Evolutionary conservation across 2,329 filamentous ascomycete genomes (phyloP), one percentile per base, ranked within the genome.

Genomic region (Cladophialophora immunda): DNA sequence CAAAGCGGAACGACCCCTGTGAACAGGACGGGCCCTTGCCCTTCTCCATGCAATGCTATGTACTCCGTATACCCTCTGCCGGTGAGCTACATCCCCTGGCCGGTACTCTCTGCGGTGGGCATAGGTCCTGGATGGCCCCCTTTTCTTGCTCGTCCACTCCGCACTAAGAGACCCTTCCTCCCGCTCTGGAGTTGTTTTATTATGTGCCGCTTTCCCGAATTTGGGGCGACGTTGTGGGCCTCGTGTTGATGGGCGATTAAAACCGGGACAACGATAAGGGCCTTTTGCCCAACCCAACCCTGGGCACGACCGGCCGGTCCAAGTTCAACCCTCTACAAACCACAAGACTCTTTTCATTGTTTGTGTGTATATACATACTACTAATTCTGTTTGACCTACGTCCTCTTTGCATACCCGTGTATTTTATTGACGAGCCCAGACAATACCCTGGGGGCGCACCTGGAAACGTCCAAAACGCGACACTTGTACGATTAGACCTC

Each of bases 221-320:
- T 50, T 25, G 45, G 45, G 45, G 45, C 38, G 45, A 13, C 45
- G 19, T 27, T 50, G 45, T 50, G 45, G 45, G 45, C 45, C 22
- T 25, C 7, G 6, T 50, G 22, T 50, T 50, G 45, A 50, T 17
- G 45, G 45, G 19, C 19, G 45, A 50, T 50, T 11, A 50, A 50
- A 50, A 50, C 45, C 19, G 45, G 45, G 45, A 50, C 45, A 50
- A 50, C 45, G 45, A 50, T 50, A 50, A 50, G 45, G 19, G 45
- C 9, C 19, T 50, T 50, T 27, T 50, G 19, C 45, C 45, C 45
- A 50, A 25, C 45, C 22, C 25, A 25, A 19, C 45, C 19, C 38
- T 19, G 22, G 19, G 53, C 52, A 55, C 41, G 8, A 47, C 41
- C 30, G 41, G 41, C 22, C 11, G 19, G 45, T 50, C 22, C 22